Base-by-base conservation (phyloP, 257 asterid genomes). In the Avicennia marina region DNA sequence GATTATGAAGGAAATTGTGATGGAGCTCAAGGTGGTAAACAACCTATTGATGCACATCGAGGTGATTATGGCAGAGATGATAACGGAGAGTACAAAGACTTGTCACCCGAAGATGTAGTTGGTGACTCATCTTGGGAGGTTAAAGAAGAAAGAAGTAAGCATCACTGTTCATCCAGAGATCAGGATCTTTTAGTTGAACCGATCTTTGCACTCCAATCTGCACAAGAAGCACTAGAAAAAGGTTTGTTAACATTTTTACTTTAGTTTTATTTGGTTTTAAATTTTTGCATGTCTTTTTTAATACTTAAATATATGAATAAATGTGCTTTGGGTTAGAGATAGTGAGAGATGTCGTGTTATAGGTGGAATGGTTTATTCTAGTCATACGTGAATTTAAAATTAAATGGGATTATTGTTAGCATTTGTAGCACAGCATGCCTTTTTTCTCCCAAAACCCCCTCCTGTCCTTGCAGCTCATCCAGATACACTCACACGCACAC, bases 181-280 rank as follows among this genome's bases (percentile, higher is more conserved):
- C 67, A 56, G 38, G 94, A 89, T 83, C 81, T 81, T 47, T 59
- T 76, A 41, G 49, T 59, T 47, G 83, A 80, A 33, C 69, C 93
- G 56, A 66, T 80, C 58, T 47, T 40, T 64, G 62, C 54, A 12
- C 84, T 84, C 65, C 87, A 84, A 22, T 63, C 79, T 26, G 90
- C 62, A 11, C 89, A 84, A 72, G 83, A 77, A 68, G 86, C 90
- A 44, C 74, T 86, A 44, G 85, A 80, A 69, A 77, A 73, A 78
- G 97, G 97, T 81, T 34, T 3, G 71, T 63, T 38, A 34, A 6
- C 32, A 47, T 63, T 50, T 32, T 41, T 27, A 26, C 42, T 16
- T 24, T 58, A 60, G 42, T 45, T 38, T 50, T n/a, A n/a, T n/a
- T n/a, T n/a, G n/a, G 7, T 7, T 29, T 29, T 29, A 3, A 7